Evolutionary conservation across 1,284 basidiomycete species (phyloP), one percentile per base, ranked within the genome.

Genomic region (Puccinia polysora): DNA sequence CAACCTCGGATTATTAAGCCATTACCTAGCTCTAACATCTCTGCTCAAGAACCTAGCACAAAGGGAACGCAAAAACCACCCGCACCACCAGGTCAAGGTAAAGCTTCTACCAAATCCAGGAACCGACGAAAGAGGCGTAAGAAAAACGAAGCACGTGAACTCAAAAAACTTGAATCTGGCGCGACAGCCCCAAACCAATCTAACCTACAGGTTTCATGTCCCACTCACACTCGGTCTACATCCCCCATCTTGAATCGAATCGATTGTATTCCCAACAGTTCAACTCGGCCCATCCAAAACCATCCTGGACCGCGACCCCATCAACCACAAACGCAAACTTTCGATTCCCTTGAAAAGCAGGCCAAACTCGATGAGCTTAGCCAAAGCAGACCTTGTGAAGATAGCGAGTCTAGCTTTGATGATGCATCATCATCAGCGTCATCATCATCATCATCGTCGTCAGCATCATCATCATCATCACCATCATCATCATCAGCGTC

Each of bases 21-120:
- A n/a, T n/a, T n/a, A n/a, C n/a, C n/a, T n/a, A n/a, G n/a, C n/a
- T n/a, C n/a, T n/a, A n/a, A n/a, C n/a, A n/a, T n/a, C n/a, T n/a
- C 25, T 18, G 12, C 10, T 34, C 36, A 0, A 20, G 12, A 50
- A 12, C 30, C 45, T 23, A 1, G 23, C 38, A 53, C 6, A 64
- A 36, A 32, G 30, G 15, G 12, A 34, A 50, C 40, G 18, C 20
- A 20, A 36, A 65, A 32, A 34, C 0, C 38, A 32, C 53, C 68
- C 15, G 68, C 25, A 1, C 45, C 59, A 47, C 69, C 59, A 18
- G 69, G 69, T 1, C 36, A 63, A 64, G 69, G 69, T 2, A 71
- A 53, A 52, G 20, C 68, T 0, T 30, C 49, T 28, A 71, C 68
- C 1, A 71, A 71, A 43, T 30, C 68, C 15, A 53, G 59, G 14